Conservation (phyloP, 768 basidiomycete species). For the Collybiopsis confluens region DNA sequence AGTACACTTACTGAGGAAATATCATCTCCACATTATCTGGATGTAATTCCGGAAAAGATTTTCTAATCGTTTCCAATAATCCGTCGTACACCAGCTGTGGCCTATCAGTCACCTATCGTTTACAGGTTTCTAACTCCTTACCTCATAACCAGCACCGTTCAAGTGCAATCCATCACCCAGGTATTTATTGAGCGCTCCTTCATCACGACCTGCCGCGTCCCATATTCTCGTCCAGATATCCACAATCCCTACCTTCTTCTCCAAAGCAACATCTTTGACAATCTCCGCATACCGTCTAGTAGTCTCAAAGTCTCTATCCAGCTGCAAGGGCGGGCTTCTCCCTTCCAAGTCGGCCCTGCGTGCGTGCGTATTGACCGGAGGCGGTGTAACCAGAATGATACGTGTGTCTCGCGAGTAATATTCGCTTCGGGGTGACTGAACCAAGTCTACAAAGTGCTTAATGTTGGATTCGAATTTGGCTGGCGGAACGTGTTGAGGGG, state of each 20-base stretch:
- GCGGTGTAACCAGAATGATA: constrained; percentile 80
- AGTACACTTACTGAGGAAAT: constrained; percentile 65
- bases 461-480: constrained; percentile 63
- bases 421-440: constrained; percentile 57
- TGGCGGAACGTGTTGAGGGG: constrained; percentile 74
- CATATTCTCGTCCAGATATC: constrained; percentile 78
- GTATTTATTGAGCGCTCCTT: constrained; percentile 45
- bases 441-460: constrained; percentile 52
- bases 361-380: constrained; percentile 70
- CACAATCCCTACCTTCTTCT: constrained; percentile 54
- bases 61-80: constrained; percentile 52
- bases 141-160: constrained; percentile 69
- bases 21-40: constrained; percentile 53
- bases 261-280: constrained; percentile 54
- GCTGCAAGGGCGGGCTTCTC: constrained; percentile 43
- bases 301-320: constrained; percentile 59
- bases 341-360: constrained; percentile 46
- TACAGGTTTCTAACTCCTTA: constrained; percentile 25
- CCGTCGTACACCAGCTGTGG: constrained; percentile 62
- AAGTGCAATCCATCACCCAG: constrained; percentile 80
- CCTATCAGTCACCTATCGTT: constrained; percentile 1
- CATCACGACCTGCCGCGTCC: constrained; percentile 63
- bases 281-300: constrained; percentile 71
- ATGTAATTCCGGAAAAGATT: constrained; percentile 64
- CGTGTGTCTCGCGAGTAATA: constrained; percentile 69